Base-by-base conservation (phyloP, 2,329 filamentous ascomycete species). In the Hypoxylon sp. region DNA sequence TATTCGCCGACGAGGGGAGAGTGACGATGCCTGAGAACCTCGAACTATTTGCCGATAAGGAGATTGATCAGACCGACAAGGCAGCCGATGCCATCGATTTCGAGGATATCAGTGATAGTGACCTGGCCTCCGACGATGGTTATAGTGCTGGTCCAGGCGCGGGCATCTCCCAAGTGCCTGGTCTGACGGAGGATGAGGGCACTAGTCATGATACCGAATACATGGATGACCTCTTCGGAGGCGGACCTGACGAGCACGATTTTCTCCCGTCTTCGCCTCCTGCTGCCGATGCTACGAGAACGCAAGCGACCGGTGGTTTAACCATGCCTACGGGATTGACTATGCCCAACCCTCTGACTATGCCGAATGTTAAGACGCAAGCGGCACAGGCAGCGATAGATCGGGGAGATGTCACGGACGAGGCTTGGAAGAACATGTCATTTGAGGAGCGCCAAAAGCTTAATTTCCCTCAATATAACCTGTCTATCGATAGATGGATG, bases 21-120 rank as follows among this genome's bases (percentile, higher is more conserved):
- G 79, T 82, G 58, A 78, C 83, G 31, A 80, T 88, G 15, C 80
- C 80, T 27, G 78, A 82, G 55, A 80, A 82, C 55, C 76, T 88
- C 65, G 80, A 85, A 31, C 51, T 68, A 2, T 78, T 78, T 42
- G 76, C 74, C 42, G 77, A 82, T 55, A 81, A 80, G 58, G 78
- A 84, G 24, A 87, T 91, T 70, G 89, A 90, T 71, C 85, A 89
- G 71, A 84, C 85, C 6, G 92, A 93, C 79, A 99, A 99, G 80
- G 95, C 94, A 60, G 94, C 94, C 67, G 93, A 98, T 81, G 96
- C 96, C 44, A 83, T 96, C 69, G 96, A 99, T 77, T 99, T 86
- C 74, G 93, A 93, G 77, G 93, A 97, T 76, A 94, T 98, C 69
- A 92, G 92, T 72, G 95, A 98, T 78, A 94, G 97, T 77, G 94